Evolutionary conservation across 2,329 filamentous ascomycete species (phyloP), one percentile per base, ranked within the genome.

Genomic region (Penicillium sp.): DNA sequence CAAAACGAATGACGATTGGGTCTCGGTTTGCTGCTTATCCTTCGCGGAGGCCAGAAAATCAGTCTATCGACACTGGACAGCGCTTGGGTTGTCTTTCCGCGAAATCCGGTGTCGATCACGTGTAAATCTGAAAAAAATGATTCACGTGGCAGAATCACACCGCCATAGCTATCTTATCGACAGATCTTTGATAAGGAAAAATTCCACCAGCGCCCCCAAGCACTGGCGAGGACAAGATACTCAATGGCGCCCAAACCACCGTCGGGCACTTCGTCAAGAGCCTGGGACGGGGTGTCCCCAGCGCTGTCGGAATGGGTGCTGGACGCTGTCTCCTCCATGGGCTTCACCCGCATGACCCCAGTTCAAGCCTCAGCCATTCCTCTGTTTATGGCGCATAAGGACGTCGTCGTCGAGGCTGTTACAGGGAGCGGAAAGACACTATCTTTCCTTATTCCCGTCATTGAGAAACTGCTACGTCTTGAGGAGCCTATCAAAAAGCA

Each of bases 301-400:
- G 80, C 89, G 6, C 80, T 93, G 35, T 91, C 90, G 63, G 84
- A 90, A 86, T 98, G 93, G 92, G 88, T 95, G 60, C 82, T 95
- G 58, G 91, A 96, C 67, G 93, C 92, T 62, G 88, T 96, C 53
- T 84, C 88, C 54, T 87, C 89, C 66, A 94, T 95, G 89, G 92
- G 92, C 64, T 97, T 97, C 77, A 82, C 84, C 66, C 89, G 90
- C 75, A 93, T 95, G 85, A 97, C 93, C 3, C 94, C 94, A 1
- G 93, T 97, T n/a, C 94, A 98, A 79, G 92, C 93, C 49, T 94
- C 92, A 62, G 90, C 92, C 5, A 90, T 97, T 67, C 92, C 93
- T 13, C 86, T 97, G 56, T 95, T 97, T 74, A 89, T 93, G 79
- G 89, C 88, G 56, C 91, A 96, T 75, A 96, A 96, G 73, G 93